Conservation (phyloP, 768 basidiomycete genomes). For the Pulveroboletus sp. region DNA sequence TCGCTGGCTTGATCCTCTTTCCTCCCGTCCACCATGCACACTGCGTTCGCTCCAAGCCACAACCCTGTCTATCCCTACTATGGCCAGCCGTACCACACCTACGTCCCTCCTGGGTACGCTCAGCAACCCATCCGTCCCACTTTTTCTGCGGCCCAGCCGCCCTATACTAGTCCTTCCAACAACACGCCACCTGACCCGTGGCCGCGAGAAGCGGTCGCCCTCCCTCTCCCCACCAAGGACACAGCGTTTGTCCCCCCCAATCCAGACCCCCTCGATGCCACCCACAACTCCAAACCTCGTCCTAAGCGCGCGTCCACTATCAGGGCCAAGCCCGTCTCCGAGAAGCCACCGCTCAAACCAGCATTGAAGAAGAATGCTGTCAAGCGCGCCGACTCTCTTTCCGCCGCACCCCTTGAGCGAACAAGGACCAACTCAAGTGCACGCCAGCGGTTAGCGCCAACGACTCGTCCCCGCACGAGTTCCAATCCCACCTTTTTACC, state of each 20-base stretch:
- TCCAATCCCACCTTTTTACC: constrained; percentile 35
- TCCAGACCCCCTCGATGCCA: constrained; percentile 16
- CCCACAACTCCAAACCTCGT: constrained; percentile 28
- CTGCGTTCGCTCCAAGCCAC: constrained; percentile 34
- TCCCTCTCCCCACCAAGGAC: constrained; percentile 25
- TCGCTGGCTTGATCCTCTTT: constrained; percentile 9
- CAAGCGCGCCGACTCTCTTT: constrained; percentile 24
- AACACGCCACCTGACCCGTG: constrained; percentile 30
- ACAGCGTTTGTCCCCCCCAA: constrained; percentile 26
- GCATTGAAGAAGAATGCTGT: constrained; percentile 50
- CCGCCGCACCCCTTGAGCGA: constrained; percentile 31
- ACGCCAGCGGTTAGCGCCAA: constrained; percentile 29
- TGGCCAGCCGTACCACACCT: constrained; percentile 40
- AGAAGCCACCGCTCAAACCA: constrained; percentile 46
- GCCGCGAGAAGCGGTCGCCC: constrained; percentile 33
- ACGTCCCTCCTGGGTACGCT: constrained; percentile 29
- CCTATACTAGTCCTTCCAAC: constrained; percentile 30
- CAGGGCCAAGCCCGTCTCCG: constrained; percentile 21
- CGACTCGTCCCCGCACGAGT: constrained; percentile 33
- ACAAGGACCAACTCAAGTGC: constrained; percentile 42
- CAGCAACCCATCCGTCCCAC: constrained; percentile 21
- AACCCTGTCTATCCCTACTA: constrained; percentile 45
- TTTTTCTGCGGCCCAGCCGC: constrained; percentile 6
- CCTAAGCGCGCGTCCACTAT: constrained; percentile 35
- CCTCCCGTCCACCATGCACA: constrained; percentile 26